A percentile compares a stretch with the other conserved stretches of the same genome.
phyloP scores from a whole-genome alignment of 345 rosid genomes.

The Eucalyptus viminalis region DNA sequence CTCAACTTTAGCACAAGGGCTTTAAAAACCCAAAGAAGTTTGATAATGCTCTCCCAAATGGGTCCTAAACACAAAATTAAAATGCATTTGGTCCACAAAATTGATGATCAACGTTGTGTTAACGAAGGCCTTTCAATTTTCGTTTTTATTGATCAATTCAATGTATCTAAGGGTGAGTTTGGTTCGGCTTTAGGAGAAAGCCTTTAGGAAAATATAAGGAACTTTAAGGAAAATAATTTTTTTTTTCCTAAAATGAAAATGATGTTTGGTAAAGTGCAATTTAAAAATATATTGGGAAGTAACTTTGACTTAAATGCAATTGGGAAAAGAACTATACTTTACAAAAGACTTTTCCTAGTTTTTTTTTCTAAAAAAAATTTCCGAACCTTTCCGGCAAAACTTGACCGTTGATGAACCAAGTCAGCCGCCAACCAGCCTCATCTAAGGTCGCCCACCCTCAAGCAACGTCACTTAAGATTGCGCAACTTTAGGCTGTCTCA shows the following conservation, averaged over 20 bases:
- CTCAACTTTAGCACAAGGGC: neutral
- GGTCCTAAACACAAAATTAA: neutral
- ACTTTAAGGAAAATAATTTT: too few relatives aligned
- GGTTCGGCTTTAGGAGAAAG: rapidly evolving
- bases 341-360: neutral
- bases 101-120: neutral
- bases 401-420: neutral
- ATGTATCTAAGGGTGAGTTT: neutral
- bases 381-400: rapidly evolving
- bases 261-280: too few relatives aligned
- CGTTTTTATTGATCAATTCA: neutral
- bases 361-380: too few relatives aligned
- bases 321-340: neutral
- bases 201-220: too few relatives aligned
- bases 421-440: rapidly evolving
- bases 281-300: neutral
- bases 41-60: neutral
- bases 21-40: neutral
- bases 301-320: too few relatives aligned
- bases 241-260: too few relatives aligned
- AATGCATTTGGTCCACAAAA: neutral
- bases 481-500: rapidly evolving
- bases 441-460: neutral
- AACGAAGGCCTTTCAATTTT: neutral
- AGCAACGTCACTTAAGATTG: neutral